phyloP scores from a whole-genome alignment of 352 stramenopile genomes.

The Poterioochromonas sp. region DNA sequence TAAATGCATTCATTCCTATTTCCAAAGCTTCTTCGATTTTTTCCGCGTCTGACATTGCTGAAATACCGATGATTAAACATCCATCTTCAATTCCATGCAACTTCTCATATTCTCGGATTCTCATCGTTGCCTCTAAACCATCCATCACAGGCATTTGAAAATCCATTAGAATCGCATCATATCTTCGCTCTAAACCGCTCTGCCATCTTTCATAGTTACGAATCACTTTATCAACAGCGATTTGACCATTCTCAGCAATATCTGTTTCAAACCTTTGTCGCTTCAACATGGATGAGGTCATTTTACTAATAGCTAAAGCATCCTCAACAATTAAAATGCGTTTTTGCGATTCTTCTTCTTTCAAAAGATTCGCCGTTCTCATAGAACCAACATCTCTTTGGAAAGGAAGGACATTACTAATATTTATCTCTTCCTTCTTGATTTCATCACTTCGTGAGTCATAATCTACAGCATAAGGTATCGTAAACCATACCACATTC shows the following conservation, averaged over 20 bases:
- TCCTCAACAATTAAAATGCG: background rate
- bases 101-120: no score
- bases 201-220: background rate
- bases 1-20: no score
- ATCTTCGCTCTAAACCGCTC: background rate
- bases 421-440: no score
- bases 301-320: background rate
- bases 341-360: background rate
- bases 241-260: background rate
- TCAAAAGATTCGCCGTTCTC: background rate
- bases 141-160: slow-evolving; percentile 22
- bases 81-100: no score
- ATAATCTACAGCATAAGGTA: no score
- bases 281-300: background rate
- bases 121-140: background rate
- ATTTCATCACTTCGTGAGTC: no score
- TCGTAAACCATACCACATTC: slow-evolving; percentile 23
- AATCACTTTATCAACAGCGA: background rate
- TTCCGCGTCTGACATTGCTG: no score
- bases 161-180: slow-evolving; percentile 15
- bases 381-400: background rate
- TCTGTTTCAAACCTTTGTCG: background rate
- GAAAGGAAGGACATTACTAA: background rate
- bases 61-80: no score
- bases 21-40: no score